Percentiles rank a stretch among this genome's conserved stretches.
Evolutionary conservation across 306 rosid genomes (phyloP).

Genomic region (Luffa aegyptiaca): DNA sequence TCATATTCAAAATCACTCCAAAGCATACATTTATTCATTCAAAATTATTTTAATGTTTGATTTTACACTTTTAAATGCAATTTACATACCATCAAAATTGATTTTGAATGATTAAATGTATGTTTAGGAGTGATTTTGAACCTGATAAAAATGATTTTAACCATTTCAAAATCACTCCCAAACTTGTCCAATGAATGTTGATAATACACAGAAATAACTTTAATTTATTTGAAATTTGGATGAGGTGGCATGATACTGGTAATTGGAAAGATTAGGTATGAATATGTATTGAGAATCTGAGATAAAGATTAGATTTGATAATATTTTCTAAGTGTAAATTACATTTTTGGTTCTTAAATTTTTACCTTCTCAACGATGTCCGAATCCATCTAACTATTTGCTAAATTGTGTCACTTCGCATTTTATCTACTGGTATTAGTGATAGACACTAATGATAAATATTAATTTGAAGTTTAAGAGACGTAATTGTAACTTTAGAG

Average conservation of each 20-base stretch:
- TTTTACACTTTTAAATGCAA: too few relatives aligned
- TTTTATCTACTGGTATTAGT: background rate
- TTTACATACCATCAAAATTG: too few relatives aligned
- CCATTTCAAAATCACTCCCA: too few relatives aligned
- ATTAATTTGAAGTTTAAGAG: background rate
- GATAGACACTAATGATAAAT: background rate
- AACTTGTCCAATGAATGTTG: background rate
- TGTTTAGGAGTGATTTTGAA: too few relatives aligned
- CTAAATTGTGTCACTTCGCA: background rate
- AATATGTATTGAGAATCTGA: too few relatives aligned
- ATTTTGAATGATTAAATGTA: too few relatives aligned
- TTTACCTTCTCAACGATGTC: background rate
- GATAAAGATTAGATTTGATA: background rate
- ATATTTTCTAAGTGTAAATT: background rate
- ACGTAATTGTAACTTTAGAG: background rate
- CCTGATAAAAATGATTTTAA: too few relatives aligned
- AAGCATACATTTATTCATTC: too few relatives aligned
- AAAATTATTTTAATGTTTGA: too few relatives aligned
- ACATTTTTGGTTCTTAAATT: background rate
- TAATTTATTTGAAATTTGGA: background rate
- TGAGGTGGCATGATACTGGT: background rate
- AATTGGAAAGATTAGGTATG: background rate
- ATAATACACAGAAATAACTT: background rate
- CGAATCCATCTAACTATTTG: background rate
- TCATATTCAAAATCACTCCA: too few relatives aligned